Conservation (phyloP, 1,139 yeast genomes). For the Yarrowia galli region DNA sequence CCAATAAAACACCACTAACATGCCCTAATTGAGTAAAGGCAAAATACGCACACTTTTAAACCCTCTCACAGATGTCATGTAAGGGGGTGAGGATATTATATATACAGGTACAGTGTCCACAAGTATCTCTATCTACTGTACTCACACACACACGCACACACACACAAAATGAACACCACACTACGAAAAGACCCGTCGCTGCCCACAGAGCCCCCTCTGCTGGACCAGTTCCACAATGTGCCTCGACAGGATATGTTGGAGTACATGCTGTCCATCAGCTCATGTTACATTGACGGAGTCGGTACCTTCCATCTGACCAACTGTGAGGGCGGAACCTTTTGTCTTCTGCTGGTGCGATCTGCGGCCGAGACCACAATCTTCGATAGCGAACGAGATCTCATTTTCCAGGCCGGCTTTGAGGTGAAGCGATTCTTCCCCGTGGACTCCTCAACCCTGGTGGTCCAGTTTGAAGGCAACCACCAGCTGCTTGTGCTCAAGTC, state of each 20-base stretch:
- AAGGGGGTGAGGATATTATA: not conserved
- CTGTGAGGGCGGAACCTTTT: not conserved
- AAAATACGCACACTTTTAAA: not conserved
- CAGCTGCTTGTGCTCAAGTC: not conserved
- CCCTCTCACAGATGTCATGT: not conserved
- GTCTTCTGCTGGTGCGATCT: not conserved
- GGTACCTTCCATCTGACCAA: not conserved
- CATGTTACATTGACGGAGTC: not conserved
- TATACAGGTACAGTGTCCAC: not conserved
- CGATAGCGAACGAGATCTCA: not conserved
- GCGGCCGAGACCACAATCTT: not conserved
- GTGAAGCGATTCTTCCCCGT: constrained; percentile 1
- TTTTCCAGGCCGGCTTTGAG: not conserved
- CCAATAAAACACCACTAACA: not conserved
- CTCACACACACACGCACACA: not conserved
- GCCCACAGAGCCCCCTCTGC: not conserved
- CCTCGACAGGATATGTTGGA: not conserved
- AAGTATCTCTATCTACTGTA: not conserved
- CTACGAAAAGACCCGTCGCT: not conserved
- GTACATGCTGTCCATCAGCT: constrained; percentile 1
- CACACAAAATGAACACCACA: not conserved
- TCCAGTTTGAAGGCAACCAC: not conserved
- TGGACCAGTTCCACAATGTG: constrained; percentile 2
- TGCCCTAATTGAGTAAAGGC: not conserved
- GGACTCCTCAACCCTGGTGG: not conserved